A percentile compares a stretch with the other conserved stretches of the same genome.
phyloP scores from a whole-genome alignment of 441 rosid species.

The Heliophila coronopifolia region DNA sequence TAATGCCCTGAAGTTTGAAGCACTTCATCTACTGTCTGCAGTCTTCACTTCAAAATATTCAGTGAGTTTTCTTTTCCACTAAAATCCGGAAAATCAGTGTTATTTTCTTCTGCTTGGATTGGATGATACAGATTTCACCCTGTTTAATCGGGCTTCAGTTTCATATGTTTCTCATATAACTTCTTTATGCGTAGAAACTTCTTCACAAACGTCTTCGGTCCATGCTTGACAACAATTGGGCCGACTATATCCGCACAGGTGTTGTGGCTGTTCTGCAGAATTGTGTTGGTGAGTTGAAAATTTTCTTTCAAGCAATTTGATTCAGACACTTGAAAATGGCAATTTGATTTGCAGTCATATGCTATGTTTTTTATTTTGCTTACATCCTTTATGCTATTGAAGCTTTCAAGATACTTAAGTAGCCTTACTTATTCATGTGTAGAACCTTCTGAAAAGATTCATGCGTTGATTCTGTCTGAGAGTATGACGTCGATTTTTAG shows the following conservation, averaged over 20 bases:
- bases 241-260: constrained; percentile 57
- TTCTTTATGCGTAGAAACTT: constrained; percentile 40
- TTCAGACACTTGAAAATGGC: neutral
- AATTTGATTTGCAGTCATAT: neutral
- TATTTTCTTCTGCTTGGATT: constrained; percentile 9
- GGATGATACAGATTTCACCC: constrained; percentile 5
- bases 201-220: constrained; percentile 47
- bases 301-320: too few relatives aligned
- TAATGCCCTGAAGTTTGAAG: constrained; percentile 75
- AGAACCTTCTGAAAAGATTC: constrained; percentile 78
- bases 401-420: constrained; percentile 12
- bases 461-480: constrained; percentile 78
- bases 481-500: constrained; percentile 51
- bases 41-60: constrained; percentile 55
- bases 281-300: constrained; percentile 81
- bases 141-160: neutral
- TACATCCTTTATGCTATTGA: constrained; percentile 3
- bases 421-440: constrained; percentile 28
- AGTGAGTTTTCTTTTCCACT: constrained; percentile 33
- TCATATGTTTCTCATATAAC: constrained; percentile 5
- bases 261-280: constrained; percentile 72
- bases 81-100: neutral
- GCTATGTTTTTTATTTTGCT: neutral
- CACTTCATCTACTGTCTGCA: constrained; percentile 65
- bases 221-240: constrained; percentile 48